A percentile compares a stretch with the other conserved stretches of the same genome.
These are phyloP conservation scores for Heliosperma pusillum DNA, from an alignment of 148 eudicot species.

Conservation along the genomic window DNA sequence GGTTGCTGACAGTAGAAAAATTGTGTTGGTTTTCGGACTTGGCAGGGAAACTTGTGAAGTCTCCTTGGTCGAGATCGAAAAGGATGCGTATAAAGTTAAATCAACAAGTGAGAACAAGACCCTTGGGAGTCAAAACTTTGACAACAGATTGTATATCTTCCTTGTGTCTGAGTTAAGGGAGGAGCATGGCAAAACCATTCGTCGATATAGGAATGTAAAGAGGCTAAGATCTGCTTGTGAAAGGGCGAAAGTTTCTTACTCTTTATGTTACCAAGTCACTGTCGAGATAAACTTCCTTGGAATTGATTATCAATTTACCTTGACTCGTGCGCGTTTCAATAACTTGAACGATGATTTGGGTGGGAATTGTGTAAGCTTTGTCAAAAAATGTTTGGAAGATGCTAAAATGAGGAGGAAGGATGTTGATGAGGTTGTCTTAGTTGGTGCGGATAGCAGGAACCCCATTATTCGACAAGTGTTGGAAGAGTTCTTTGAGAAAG, in stretches of 20 bases:
- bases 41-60: constrained; percentile 29
- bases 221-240: neutral
- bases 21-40: constrained; percentile 27
- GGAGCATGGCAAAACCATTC: no score
- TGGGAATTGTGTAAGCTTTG: neutral
- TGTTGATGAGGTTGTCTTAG: neutral
- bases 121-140: constrained; percentile 27
- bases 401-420: neutral
- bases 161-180: constrained; percentile 23
- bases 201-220: neutral
- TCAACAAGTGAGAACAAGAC: constrained; percentile 19
- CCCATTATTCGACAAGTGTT: neutral
- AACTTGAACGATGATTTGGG: neutral
- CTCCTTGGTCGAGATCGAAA: constrained; percentile 15
- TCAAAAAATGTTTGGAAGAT: neutral
- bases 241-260: neutral
- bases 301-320: neutral
- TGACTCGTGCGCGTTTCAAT: neutral
- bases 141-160: constrained; percentile 9
- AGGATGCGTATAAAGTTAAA: constrained; percentile 17
- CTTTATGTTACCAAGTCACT: neutral
- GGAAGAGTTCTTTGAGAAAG: neutral
- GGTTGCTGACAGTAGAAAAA: neutral
- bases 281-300: neutral
- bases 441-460: neutral